Base-by-base conservation (phyloP, 2,329 filamentous ascomycete genomes). In the Neonectria punicea region DNA sequence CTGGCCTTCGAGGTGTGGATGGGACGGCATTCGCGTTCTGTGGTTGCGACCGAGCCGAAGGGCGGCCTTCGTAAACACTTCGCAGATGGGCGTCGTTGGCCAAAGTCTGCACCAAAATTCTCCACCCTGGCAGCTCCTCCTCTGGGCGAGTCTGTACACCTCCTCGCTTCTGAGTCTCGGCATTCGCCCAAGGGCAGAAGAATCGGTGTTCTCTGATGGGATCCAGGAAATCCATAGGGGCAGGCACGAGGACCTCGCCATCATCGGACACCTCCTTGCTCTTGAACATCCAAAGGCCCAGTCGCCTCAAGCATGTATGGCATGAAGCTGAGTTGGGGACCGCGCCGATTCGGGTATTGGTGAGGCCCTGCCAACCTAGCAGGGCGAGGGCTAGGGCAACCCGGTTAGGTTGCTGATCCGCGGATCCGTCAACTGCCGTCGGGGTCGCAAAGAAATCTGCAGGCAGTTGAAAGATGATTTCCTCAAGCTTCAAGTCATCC, bases 231-330 rank as follows among this genome's bases (percentile, higher is more conserved):
- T 88, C 86, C 84, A 92, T 90, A 1, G 87, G 86, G 3, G 89
- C 86, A 1, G 86, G 85, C 5, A 86, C 83, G 11, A 90, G 78
- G 10, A 89, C 80, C 39, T 84, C 79, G 0, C 84, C 84, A 16
- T 81, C 79, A 1, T 82, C 81, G 63, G 88, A 85, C 32, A 91
- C 86, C 72, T 88, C 87, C 78, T 90, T 94, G 77, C 90, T 90
- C 74, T 90, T 92, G 78, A 97, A 98, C 83, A 99, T 91, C 96
- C 96, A 99, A 2, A 99, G 84, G 0, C 96, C 96, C 0, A 98
- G 84, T 1, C 94, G 89, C 64, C 96, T 90, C 74, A 97, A 92
- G 77, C 96, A 99, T 20, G 93, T 92, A 63, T 91, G 87, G 78
- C 96, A 99, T 5, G 89, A 90, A 6, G 92, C 90, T 16, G 95